Percentiles rank a stretch among this genome's conserved stretches.
phyloP scores from a whole-genome alignment of 2,329 filamentous ascomycete species.

The Fusarium sp. region DNA sequence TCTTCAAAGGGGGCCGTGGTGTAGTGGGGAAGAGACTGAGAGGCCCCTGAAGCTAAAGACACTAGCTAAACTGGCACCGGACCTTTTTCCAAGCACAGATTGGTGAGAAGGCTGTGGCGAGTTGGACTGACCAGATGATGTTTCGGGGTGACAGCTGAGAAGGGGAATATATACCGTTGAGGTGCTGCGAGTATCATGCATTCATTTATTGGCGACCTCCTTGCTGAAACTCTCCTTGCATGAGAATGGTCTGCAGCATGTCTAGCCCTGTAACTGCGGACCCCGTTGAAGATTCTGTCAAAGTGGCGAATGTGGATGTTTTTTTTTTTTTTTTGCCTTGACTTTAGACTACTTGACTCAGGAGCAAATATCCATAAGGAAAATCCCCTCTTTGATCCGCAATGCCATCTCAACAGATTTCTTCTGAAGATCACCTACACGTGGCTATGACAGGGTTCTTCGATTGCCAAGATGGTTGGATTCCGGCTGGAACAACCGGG shows the following conservation, averaged over 20 bases:
- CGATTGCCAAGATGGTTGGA: background rate
- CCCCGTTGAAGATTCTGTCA: background rate
- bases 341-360: background rate
- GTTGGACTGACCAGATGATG: background rate
- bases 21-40: background rate
- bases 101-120: background rate
- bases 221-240: background rate
- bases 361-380: background rate
- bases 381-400: background rate
- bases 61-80: conserved; percentile 8
- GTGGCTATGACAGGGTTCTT: conserved; percentile 1
- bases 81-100: conserved; percentile 7
- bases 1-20: background rate
- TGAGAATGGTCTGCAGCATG: background rate
- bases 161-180: background rate
- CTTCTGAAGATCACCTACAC: background rate
- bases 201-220: background rate
- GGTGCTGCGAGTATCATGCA: background rate
- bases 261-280: background rate
- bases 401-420: background rate
- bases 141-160: conserved; percentile 1
- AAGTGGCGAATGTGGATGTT: background rate
- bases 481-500: background rate
- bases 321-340: background rate
- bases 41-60: conserved; percentile 3